Conservation (phyloP, 202 grass and related monocot genomes). For the Cymbopogon flexuosus region DNA sequence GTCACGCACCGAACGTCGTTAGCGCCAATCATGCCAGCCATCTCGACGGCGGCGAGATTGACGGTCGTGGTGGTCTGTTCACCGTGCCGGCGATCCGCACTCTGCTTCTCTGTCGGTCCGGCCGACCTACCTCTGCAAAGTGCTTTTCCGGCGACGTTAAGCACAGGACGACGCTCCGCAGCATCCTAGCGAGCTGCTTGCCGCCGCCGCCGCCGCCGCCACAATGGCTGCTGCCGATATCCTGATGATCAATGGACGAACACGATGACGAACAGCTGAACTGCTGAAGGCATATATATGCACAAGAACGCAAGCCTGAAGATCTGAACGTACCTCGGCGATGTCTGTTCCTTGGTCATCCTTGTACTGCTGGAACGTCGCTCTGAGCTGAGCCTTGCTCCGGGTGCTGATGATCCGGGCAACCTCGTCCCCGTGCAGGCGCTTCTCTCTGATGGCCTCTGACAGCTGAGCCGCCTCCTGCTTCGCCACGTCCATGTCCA, state of each 20-base stretch:
- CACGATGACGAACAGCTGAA: too few relatives aligned
- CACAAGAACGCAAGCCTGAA: too few relatives aligned
- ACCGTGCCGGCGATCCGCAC: too few relatives aligned
- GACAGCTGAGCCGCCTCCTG: conserved; percentile 46
- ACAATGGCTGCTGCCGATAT: conserved; percentile 35
- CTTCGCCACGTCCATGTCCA: conserved; percentile 39
- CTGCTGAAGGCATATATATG: too few relatives aligned
- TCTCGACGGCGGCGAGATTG: too few relatives aligned
- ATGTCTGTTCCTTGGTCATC: conserved; percentile 41
- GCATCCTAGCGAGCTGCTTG: conserved; percentile 29
- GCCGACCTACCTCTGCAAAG: conserved; percentile 55
- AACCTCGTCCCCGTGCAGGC: conserved; percentile 34
- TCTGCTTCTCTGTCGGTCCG: not conserved
- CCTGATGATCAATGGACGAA: conserved; percentile 42
- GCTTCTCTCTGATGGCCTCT: conserved; percentile 48
- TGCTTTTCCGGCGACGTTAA: conserved; percentile 64
- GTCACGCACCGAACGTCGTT: not conserved
- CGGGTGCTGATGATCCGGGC: conserved; percentile 53
- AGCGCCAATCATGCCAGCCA: not conserved
- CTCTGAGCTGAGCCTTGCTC: conserved; percentile 64
- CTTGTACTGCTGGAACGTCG: conserved; percentile 57
- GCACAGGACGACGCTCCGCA: conserved; percentile 59
- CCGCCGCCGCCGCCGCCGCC: conserved; percentile 7
- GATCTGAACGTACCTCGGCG: conserved; percentile 37
- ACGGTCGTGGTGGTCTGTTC: too few relatives aligned